A percentile compares a stretch with the other conserved stretches of the same genome.
Conservation (phyloP, 768 basidiomycete species). For the Termitomyces eurrhizus region DNA sequence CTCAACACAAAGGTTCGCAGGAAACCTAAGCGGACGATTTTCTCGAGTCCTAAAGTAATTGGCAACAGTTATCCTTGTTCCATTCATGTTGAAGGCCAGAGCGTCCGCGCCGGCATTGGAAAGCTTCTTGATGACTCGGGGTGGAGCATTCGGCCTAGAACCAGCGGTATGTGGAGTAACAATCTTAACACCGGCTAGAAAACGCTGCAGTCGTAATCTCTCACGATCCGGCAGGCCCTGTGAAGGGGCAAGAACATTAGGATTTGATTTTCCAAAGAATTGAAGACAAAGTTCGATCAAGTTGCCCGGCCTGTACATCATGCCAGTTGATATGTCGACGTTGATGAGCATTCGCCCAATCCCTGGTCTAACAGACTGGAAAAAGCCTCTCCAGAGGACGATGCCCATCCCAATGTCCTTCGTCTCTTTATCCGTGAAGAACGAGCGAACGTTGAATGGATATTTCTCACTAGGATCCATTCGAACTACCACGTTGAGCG, state of each 20-base stretch:
- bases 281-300: slow-evolving; percentile 58
- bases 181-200: slow-evolving; percentile 33
- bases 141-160: slow-evolving; percentile 11
- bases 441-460: slow-evolving; percentile 72
- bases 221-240: slow-evolving; percentile 46
- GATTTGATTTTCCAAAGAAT: slow-evolving; percentile 36
- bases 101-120: slow-evolving; percentile 44
- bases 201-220: slow-evolving; percentile 35
- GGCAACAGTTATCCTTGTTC: slow-evolving; percentile 14
- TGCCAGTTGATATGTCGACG: slow-evolving; percentile 72
- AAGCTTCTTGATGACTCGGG: slow-evolving; percentile 55
- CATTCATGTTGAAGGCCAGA: slow-evolving; percentile 46
- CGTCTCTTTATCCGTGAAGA: slow-evolving; percentile 59
- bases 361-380: slow-evolving; percentile 73
- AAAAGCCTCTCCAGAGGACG: slow-evolving; percentile 75
- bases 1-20: slow-evolving; percentile 50
- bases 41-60: slow-evolving; percentile 15
- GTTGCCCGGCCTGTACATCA: slow-evolving; percentile 67
- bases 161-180: slow-evolving; percentile 14
- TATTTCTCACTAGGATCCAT: slow-evolving; percentile 68
- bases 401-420: slow-evolving; percentile 57
- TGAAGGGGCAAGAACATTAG: slow-evolving; percentile 30
- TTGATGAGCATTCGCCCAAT: slow-evolving; percentile 65
- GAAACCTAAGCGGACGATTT: slow-evolving; percentile 36
- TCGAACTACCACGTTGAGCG: slow-evolving; percentile 69